phyloP scores from a whole-genome alignment of 163 green algal species.

The Trebouxiophyceae sp. region DNA sequence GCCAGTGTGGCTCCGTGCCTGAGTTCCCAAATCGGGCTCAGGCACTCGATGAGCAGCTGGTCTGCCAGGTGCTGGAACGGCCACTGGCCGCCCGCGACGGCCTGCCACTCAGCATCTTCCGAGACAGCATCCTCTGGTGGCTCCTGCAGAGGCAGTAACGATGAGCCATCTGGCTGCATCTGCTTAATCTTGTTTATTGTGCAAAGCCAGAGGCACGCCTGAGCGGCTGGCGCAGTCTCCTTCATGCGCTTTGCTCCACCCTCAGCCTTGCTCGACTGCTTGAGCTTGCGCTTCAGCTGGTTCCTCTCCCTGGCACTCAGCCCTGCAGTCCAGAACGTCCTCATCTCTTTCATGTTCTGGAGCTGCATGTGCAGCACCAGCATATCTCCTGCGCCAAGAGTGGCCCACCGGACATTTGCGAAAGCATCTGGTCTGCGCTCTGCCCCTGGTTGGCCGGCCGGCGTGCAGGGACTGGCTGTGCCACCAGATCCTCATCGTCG shows the following conservation, averaged over 20 bases:
- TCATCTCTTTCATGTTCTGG: slow-evolving; percentile 1
- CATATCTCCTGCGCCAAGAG: too few species aligned
- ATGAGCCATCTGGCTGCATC: neutral
- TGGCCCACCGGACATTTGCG: slow-evolving; percentile 10
- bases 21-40: slow-evolving; percentile 79
- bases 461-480: neutral
- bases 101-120: slow-evolving; percentile 30
- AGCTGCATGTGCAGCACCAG: too few species aligned
- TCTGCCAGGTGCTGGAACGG: slow-evolving; percentile 72
- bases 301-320: slow-evolving; percentile 65
- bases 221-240: slow-evolving; percentile 5
- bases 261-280: neutral
- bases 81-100: slow-evolving; percentile 56
- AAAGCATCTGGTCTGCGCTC: slow-evolving; percentile 44
- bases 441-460: slow-evolving; percentile 16
- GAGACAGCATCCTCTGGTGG: slow-evolving; percentile 11
- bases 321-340: slow-evolving; percentile 6
- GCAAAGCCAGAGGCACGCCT: too few species aligned
- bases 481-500: slow-evolving; percentile 59
- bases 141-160: neutral
- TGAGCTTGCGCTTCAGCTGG: slow-evolving; percentile 59
- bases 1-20: slow-evolving; percentile 85
- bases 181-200: too few species aligned
- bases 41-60: slow-evolving; percentile 60
- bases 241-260: neutral